Conservation (phyloP, 228 moss, liverwort and hornwort species). For the Sphagnum magellanicum region DNA sequence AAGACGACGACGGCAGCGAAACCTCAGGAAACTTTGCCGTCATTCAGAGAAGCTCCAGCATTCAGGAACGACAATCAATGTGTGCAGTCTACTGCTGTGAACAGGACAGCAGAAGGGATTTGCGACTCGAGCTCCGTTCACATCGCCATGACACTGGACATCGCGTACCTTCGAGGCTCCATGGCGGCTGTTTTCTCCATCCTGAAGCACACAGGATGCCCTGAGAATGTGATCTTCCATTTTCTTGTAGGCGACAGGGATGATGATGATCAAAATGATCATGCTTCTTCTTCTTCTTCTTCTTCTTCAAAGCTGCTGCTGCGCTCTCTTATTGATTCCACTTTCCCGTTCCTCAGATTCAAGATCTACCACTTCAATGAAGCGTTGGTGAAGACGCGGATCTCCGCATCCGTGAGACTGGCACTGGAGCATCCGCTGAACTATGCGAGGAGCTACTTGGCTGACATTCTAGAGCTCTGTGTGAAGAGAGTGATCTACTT, state of each 20-base stretch:
- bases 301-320: conserved; percentile 5
- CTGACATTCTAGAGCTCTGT: conserved; percentile 66
- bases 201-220: conserved; percentile 77
- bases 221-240: conserved; percentile 86
- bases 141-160: conserved; percentile 85
- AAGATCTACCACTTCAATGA: conserved; percentile 84
- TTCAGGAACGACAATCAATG: conserved; percentile 74
- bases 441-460: conserved; percentile 76
- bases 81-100: conserved; percentile 12
- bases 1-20: too few relatives aligned
- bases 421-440: conserved; percentile 80
- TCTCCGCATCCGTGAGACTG: conserved; percentile 63
- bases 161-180: conserved; percentile 65
- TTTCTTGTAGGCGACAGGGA: conserved; percentile 69
- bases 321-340: conserved; percentile 46
- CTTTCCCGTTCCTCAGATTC: conserved; percentile 70
- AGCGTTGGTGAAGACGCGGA: conserved; percentile 56
- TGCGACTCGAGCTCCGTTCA: conserved; percentile 69
- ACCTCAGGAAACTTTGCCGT: conserved; percentile 17
- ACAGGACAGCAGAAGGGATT: conserved; percentile 38
- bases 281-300: too few relatives aligned
- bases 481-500: conserved; percentile 75
- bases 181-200: conserved; percentile 88
- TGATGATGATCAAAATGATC: conserved; percentile 8
- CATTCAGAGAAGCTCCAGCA: conserved; percentile 70